phyloP scores from a whole-genome alignment of 2,329 filamentous ascomycete genomes.

The Apiospora arundinis region DNA sequence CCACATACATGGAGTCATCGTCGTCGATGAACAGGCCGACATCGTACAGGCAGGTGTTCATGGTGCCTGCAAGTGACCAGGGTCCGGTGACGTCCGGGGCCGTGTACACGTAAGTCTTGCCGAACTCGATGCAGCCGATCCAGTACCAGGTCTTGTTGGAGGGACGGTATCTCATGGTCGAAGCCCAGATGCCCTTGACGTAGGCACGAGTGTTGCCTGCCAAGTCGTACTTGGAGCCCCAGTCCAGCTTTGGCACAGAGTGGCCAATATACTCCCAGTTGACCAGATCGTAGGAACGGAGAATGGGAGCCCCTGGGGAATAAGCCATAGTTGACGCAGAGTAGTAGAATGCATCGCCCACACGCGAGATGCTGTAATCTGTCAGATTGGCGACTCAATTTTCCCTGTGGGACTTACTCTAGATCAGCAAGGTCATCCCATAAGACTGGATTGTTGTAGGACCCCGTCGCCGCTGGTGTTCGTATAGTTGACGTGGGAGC shows the following conservation, averaged over 20 bases:
- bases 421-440: constrained; percentile 25
- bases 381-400: constrained; percentile 39
- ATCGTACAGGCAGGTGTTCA: constrained; percentile 61
- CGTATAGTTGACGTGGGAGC: background rate
- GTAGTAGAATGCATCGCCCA: constrained; percentile 57
- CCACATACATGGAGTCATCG: constrained; percentile 64
- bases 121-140: constrained; percentile 60
- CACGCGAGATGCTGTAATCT: constrained; percentile 48
- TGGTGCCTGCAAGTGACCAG: constrained; percentile 46
- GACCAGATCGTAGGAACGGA: constrained; percentile 61
- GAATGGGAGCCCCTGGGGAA: constrained; percentile 61
- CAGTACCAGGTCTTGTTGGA: constrained; percentile 60
- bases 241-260: constrained; percentile 52
- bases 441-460: constrained; percentile 22
- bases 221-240: constrained; percentile 56
- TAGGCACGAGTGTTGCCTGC: constrained; percentile 51
- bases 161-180: constrained; percentile 56
- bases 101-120: constrained; percentile 60
- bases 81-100: constrained; percentile 48
- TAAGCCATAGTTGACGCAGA: constrained; percentile 63
- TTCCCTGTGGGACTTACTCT: background rate
- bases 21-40: constrained; percentile 63
- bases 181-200: constrained; percentile 62
- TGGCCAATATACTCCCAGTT: constrained; percentile 56
- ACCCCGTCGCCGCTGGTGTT: background rate